Evolutionary conservation across 306 rosid genomes (phyloP), one percentile per base, ranked within the genome.

Genomic region (Vigna mungo): DNA sequence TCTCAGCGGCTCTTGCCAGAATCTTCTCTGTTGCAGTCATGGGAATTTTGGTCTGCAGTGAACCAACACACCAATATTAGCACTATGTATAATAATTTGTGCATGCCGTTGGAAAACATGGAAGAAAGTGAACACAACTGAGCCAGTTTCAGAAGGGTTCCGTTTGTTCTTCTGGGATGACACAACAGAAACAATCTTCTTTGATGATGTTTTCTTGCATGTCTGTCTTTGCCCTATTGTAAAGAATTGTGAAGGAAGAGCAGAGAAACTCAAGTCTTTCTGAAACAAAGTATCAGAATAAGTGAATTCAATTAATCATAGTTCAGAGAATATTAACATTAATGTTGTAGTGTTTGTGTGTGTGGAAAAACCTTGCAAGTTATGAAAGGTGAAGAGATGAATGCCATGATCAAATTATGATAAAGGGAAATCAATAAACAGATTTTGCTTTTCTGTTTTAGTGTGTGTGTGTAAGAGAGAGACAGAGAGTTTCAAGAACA

Each of bases 21-120:
- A 93, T 93, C 90, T 91, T 93, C 82, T 93, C 95, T 0, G 96
- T 93, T 83, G 85, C 86, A 1, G 93, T 89, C 98, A 93, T 88
- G 0, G 86, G 91, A 7, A 80, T 89, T 87, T 89, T 87, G 9
- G 68, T 81, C 96, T 90, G 74, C 66, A 70, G 49, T 75, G 41
- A 55, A 53, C n/a, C 34, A 56, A 23, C 62, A n/a, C 56, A 41
- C n/a, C 71, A 70, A 32, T 69, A 41, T 55, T 54, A 76, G 46
- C 17, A 58, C 62, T 25, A 44, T 23, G 9, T 9, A 43, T 43
- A 44, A 20, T 53, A 76, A 6, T 36, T 77, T 27, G 17, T 54
- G 21, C n/a, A 15, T 51, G 36, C 21, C 9, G 25, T 48, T 21
- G 49, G 70, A 49, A 49, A 27, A 27, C 30, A 44, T 20, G 17